Percentiles rank a stretch among this genome's conserved stretches.
Conservation (phyloP, 2,329 filamentous ascomycete genomes). For the Tolypocladium paradoxum region DNA sequence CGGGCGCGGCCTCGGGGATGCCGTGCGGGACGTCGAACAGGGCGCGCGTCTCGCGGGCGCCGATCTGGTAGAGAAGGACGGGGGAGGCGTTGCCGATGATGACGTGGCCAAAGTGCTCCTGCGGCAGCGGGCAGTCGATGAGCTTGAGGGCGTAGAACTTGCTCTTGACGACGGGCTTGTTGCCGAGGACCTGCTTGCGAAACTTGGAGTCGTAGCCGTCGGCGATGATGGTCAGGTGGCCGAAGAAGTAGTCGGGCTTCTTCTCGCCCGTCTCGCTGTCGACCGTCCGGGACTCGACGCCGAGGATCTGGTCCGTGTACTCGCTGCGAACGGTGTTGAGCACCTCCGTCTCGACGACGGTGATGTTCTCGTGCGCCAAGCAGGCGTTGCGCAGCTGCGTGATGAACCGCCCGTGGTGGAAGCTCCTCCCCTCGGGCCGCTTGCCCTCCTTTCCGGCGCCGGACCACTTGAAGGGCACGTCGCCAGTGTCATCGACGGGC, state of each 20-base stretch:
- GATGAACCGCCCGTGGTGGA: constrained; percentile 94
- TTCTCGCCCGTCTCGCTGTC: constrained; percentile 45
- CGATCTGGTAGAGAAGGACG: constrained; percentile 92
- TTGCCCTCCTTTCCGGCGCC: constrained; percentile 23
- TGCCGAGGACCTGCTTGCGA: constrained; percentile 64
- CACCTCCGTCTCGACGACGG: constrained; percentile 82
- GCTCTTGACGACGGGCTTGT: constrained; percentile 59
- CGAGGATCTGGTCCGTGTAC: constrained; percentile 61
- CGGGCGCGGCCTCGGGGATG: constrained; percentile 59
- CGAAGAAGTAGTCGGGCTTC: constrained; percentile 70
- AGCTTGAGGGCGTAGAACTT: constrained; percentile 94
- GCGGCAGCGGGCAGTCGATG: constrained; percentile 72
- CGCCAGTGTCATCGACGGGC: constrained; percentile 37
- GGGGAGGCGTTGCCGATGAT: constrained; percentile 67
- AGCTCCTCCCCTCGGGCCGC: constrained; percentile 60
- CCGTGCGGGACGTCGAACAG: constrained; percentile 79
- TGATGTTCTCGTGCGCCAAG: constrained; percentile 67
- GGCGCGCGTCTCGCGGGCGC: constrained; percentile 82
- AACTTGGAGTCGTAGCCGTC: constrained; percentile 93
- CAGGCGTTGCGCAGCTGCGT: constrained; percentile 69
- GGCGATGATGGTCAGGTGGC: constrained; percentile 73
- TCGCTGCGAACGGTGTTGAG: constrained; percentile 63
- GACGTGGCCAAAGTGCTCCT: constrained; percentile 72
- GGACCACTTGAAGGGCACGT: constrained; percentile 25
- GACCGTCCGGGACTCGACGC: constrained; percentile 56